Conservation (phyloP, 441 rosid genomes). For the Lepidium campestre region DNA sequence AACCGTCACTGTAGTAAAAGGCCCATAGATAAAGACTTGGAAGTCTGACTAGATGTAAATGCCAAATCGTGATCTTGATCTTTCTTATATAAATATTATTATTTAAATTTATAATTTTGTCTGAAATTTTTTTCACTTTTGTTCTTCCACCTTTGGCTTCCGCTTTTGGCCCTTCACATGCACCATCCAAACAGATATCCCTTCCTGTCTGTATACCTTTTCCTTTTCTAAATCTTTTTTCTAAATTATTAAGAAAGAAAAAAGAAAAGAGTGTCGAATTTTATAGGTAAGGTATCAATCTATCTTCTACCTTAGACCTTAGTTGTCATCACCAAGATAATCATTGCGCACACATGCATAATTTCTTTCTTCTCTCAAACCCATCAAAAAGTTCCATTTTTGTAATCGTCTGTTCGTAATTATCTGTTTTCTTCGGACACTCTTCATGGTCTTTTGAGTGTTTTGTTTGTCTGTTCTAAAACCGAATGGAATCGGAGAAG, state of each 20-base stretch:
- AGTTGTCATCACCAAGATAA: neutral
- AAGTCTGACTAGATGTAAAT: neutral
- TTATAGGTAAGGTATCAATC: slow-evolving; percentile 16
- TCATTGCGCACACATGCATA: slow-evolving; percentile 22
- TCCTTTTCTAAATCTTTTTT: neutral
- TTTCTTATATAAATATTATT: neutral
- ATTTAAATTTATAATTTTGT: neutral
- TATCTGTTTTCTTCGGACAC: neutral
- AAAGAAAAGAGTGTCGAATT: neutral
- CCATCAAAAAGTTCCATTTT: neutral
- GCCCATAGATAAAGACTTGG: slow-evolving; percentile 2
- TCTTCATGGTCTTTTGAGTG: slow-evolving; percentile 15
- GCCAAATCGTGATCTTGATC: slow-evolving; percentile 16
- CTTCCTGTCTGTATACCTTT: neutral
- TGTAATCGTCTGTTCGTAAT: slow-evolving; percentile 7
- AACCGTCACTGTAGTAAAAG: neutral
- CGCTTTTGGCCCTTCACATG: slow-evolving; percentile 17
- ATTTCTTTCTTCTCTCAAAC: neutral
- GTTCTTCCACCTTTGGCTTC: neutral
- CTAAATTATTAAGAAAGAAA: neutral
- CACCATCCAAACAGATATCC: neutral
- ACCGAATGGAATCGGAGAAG: slow-evolving; percentile 43
- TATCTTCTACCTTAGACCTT: neutral
- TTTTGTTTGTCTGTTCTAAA: neutral
- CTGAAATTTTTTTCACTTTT: neutral